phyloP scores from a whole-genome alignment of 176 grass and related monocot species.

The Carex scoparia region DNA sequence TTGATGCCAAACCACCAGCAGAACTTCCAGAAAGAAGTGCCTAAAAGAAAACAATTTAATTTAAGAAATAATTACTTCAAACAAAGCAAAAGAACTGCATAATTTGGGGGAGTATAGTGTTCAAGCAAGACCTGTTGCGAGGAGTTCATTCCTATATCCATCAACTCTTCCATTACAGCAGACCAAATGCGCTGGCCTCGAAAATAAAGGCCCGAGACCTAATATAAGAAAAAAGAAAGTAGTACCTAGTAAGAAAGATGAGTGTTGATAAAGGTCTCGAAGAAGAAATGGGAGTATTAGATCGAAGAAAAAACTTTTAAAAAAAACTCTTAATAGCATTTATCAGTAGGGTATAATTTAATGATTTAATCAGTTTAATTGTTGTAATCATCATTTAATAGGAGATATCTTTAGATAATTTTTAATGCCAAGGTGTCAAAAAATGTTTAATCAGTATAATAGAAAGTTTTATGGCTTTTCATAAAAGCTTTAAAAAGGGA shows the following conservation, averaged over 20 bases:
- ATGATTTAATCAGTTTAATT: background rate
- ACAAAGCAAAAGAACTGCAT: background rate
- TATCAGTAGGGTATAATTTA: background rate
- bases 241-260: background rate
- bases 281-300: too few species aligned
- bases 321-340: background rate
- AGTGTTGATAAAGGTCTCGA: background rate
- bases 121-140: constrained; percentile 44
- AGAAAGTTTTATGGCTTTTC: too few species aligned
- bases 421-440: too few species aligned
- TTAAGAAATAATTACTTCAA: background rate
- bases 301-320: too few species aligned
- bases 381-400: background rate
- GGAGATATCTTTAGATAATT: too few species aligned
- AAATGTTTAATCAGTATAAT: too few species aligned
- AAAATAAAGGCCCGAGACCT: constrained; percentile 61
- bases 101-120: background rate
- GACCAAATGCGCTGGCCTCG: constrained; percentile 72
- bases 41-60: constrained; percentile 31
- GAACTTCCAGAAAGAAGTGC: constrained; percentile 91
- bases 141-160: constrained; percentile 62
- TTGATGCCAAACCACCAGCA: constrained; percentile 74
- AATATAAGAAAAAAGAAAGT: constrained; percentile 5
- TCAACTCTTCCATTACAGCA: constrained; percentile 72
- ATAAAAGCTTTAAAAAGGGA: too few species aligned